Conservation (phyloP, 2,329 filamentous ascomycete genomes). For the Didymella keratinophila region DNA sequence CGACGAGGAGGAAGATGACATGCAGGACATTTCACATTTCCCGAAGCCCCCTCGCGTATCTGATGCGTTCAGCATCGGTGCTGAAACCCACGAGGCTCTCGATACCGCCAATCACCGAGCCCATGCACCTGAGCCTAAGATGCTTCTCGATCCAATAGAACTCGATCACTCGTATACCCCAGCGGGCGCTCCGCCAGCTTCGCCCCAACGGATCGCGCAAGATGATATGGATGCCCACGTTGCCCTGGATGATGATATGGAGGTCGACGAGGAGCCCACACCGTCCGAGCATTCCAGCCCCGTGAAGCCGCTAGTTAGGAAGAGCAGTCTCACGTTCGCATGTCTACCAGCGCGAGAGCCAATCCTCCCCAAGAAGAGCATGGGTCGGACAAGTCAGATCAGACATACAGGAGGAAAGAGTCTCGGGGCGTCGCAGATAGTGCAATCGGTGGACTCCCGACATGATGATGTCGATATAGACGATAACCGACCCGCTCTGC, state of each 20-base stretch:
- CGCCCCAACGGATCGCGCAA: slow-evolving; percentile 29
- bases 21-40: slow-evolving; percentile 26
- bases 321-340: slow-evolving; percentile 95
- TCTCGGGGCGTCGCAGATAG: slow-evolving; percentile 60
- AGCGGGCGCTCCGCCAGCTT: slow-evolving; percentile 32
- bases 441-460: slow-evolving; percentile 42
- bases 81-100: slow-evolving; percentile 44
- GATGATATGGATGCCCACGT: slow-evolving; percentile 45
- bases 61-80: slow-evolving; percentile 44
- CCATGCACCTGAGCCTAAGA: slow-evolving; percentile 36
- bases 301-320: slow-evolving; percentile 78
- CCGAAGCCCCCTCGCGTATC: slow-evolving; percentile 37
- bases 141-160: slow-evolving; percentile 23
- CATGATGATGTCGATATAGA: slow-evolving; percentile 63
- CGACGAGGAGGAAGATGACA: slow-evolving; percentile 25
- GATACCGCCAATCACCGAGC: slow-evolving; percentile 35
- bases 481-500: slow-evolving; percentile 51
- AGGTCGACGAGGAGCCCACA: slow-evolving; percentile 64
- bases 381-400: slow-evolving; percentile 79
- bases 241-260: slow-evolving; percentile 51
- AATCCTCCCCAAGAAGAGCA: slow-evolving; percentile 81
- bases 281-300: slow-evolving; percentile 77
- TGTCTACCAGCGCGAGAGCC: slow-evolving; percentile 91
- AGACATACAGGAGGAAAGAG: slow-evolving; percentile 75
- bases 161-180: slow-evolving; percentile 31